A percentile compares a stretch with the other conserved stretches of the same genome.
Evolutionary conservation across 805 yeast genomes (phyloP).

Genomic region (Gaillardinia entomophila): DNA sequence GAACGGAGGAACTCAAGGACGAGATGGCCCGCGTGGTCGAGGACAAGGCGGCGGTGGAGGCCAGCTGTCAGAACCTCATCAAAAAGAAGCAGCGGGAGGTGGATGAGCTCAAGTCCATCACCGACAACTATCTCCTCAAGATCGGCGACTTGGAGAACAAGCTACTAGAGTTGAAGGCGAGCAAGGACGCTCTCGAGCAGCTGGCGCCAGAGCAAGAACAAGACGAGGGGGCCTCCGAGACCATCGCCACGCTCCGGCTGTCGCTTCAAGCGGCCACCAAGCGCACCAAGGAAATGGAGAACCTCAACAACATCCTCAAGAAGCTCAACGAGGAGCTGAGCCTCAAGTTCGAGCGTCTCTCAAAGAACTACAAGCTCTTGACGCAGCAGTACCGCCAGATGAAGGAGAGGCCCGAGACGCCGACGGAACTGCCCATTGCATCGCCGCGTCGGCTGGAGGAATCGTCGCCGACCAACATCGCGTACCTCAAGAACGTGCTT

Average conservation of each 20-base stretch:
- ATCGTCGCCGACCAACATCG: constrained; percentile 37
- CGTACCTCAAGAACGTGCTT: constrained; percentile 85
- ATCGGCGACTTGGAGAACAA: constrained; percentile 33
- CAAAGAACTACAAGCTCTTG: constrained; percentile 64
- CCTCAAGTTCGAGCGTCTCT: constrained; percentile 59
- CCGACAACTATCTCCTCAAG: constrained; percentile 38
- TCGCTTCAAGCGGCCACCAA: constrained; percentile 47
- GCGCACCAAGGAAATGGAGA: constrained; percentile 52
- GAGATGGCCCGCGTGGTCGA: constrained; percentile 49
- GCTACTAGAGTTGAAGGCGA: constrained; percentile 19
- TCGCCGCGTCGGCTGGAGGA: background rate
- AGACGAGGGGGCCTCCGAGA: constrained; percentile 18
- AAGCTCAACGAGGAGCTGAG: constrained; percentile 61
- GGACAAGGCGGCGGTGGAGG: constrained; percentile 57
- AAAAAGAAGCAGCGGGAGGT: constrained; percentile 60
- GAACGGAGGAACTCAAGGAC: constrained; percentile 49
- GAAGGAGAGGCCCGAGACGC: constrained; percentile 17
- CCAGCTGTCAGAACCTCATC: constrained; percentile 41
- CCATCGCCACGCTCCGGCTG: constrained; percentile 42
- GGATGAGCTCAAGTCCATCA: constrained; percentile 46
- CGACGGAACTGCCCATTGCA: no score
- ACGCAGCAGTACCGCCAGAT: constrained; percentile 51
- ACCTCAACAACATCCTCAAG: constrained; percentile 47
- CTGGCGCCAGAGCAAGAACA: constrained; percentile 1
- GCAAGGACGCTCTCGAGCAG: constrained; percentile 15